phyloP scores from a whole-genome alignment of 192 early-diverging fungal genomes.

The Geranomyces michiganensis region DNA sequence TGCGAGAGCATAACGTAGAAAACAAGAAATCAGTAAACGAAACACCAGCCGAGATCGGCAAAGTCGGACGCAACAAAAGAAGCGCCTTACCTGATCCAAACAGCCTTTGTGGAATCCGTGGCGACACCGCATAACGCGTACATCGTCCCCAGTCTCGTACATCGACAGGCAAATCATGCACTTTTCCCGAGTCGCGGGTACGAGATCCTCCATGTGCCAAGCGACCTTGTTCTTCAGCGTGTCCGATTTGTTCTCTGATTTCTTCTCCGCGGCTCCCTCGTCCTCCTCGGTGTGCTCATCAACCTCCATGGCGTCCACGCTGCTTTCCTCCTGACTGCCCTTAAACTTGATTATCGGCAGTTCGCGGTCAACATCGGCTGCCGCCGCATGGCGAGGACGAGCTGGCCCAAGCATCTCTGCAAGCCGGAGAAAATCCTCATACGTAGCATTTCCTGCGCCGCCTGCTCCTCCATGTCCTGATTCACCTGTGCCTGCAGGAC shows the following conservation, averaged over 20 bases:
- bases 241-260: neutral
- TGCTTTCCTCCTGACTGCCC: neutral
- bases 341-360: conserved; percentile 36
- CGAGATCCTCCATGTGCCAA: conserved; percentile 36
- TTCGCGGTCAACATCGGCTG: conserved; percentile 44
- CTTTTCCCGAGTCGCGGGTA: conserved; percentile 45
- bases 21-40: neutral
- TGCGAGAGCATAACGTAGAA: conserved; percentile 11
- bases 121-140: conserved; percentile 49
- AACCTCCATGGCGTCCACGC: neutral
- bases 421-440: conserved; percentile 45
- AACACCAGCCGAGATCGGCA: too few relatives aligned
- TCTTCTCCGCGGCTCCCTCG: neutral
- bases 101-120: conserved; percentile 56
- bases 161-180: conserved; percentile 52
- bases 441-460: conserved; percentile 30
- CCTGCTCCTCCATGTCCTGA: conserved; percentile 5
- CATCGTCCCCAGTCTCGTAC: conserved; percentile 49
- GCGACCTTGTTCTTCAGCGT: neutral
- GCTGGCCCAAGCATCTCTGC: conserved; percentile 54
- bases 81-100: conserved; percentile 39
- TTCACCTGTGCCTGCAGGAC: neutral
- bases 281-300: conserved; percentile 11
- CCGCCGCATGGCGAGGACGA: conserved; percentile 41
- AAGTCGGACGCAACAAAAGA: neutral